Base-by-base conservation (phyloP, 441 rosid genomes). In the Populus tomentosa region DNA sequence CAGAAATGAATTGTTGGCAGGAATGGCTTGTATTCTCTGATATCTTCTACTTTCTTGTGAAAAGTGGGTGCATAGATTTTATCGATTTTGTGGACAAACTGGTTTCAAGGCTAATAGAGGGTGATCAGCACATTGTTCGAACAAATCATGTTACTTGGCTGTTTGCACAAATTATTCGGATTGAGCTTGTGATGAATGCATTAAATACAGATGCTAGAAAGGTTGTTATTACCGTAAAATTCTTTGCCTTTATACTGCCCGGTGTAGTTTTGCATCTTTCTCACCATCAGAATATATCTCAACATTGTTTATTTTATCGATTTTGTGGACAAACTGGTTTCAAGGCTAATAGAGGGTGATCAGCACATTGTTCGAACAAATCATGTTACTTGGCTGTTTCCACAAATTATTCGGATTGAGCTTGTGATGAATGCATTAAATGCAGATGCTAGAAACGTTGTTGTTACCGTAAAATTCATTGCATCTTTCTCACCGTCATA, bases 121-220 rank as follows among this genome's bases (percentile, higher is more conserved):
- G 86, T n/a, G 94, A 91, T 84, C 91, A 88, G 78, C 89, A 89
- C 65, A 83, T 96, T 82, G 97, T 96, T 83, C 94, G 89, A 74
- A 96, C 98, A 71, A 96, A 96, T 91, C 99, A 94, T 78, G 98
- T 96, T 75, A 94, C 99, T 38, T 94, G 99, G 99, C 87, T 96
- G 82, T 88, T 96, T 83, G 91, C 97, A 35, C 97, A 91, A 88
- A 87, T 96, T 76, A 94, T 92, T 75, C 89, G 97, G 76, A 89
- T 90, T 71, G 98, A 94, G 84, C 91, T 87, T 81, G 98, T 96
- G 86, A 86, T 87, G 85, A 82, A 77, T 83, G 97, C 98, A 70
- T 88, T 96, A 86, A 91, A 83, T 77, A 71, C 84, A 42, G 98
- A 96, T 87, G 69, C 92, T 71, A 90, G 94, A 88, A 94, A 92